Base-by-base conservation (phyloP, 176 grass and related monocot genomes). In the Panicum miliaceum region DNA sequence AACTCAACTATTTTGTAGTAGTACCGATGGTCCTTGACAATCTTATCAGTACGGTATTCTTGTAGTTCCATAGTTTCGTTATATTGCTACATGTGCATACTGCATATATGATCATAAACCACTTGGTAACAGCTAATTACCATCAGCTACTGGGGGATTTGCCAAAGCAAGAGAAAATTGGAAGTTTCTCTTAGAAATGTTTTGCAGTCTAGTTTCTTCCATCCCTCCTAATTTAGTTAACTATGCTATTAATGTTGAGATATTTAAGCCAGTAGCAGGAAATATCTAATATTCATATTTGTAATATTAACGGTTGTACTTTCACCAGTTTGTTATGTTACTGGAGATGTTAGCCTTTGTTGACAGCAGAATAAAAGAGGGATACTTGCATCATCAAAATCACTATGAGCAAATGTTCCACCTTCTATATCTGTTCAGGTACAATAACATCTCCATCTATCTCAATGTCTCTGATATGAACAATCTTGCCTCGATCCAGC, bases 381-480 rank as follows among this genome's bases (percentile, higher is more conserved):
- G 14, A 64, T 58, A 46, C 25, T 26, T 47, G 26, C 73, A 71
- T 19, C n/a, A 62, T 85, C 37, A 68, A 26, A 22, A 36, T 81
- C 34, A 82, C 15, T 78, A 15, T 71, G 46, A 72, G 64, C 13
- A 56, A 40, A 78, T 64, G 14, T 52, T 19, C 19, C 8, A 90
- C 88, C 83, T 86, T 81, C 62, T 89, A 89, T 86, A 77, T 82
- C 58, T 75, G 71, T 57, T 87, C 68, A 84, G 41, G 41, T 63
- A 76, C 32, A 89, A 90, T 90, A 64, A 90, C 59, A 64, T 90
- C 77, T 59, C 85, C 84, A 51, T 94, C 89, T 75, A 94, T 94
- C 72, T 92, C 92, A 68, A 87, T 77, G 36, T 87, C 90, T 80
- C 58, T 74, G 47, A 91, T 79, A 78, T 89, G 89, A 79, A 62